Evolutionary conservation across 1,284 basidiomycete species (phyloP).

Genomic region (Meripilus lineatus): DNA sequence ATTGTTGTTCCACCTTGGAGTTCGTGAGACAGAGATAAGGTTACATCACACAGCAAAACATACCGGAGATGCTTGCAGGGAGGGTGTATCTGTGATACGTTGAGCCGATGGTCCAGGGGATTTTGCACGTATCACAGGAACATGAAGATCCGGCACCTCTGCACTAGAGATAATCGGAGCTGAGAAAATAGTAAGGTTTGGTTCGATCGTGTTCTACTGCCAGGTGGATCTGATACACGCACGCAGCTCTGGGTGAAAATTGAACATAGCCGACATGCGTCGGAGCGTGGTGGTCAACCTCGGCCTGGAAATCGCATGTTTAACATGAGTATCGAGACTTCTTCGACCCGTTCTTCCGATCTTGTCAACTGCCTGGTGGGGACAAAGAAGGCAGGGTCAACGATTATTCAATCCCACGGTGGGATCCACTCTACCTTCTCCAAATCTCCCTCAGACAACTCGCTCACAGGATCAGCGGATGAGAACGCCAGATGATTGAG

Average conservation of each 20-base stretch:
- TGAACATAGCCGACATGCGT: conserved; percentile 65
- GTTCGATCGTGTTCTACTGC: background rate
- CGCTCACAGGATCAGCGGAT: conserved; percentile 49
- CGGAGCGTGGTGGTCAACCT: conserved; percentile 58
- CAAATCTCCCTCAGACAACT: conserved; percentile 50
- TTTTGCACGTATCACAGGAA: conserved; percentile 8
- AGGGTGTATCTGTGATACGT: too few relatives aligned
- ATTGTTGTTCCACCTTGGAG: background rate
- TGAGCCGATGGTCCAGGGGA: background rate
- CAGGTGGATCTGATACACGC: conserved; percentile 26
- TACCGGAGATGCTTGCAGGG: background rate
- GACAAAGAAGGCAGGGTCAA: conserved; percentile 10
- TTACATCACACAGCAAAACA: background rate
- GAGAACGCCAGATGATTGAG: conserved; percentile 61
- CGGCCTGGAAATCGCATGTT: conserved; percentile 62
- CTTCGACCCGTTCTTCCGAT: conserved; percentile 61
- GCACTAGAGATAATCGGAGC: conserved; percentile 25
- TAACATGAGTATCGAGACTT: conserved; percentile 64
- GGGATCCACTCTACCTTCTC: conserved; percentile 49
- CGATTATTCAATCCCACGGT: background rate
- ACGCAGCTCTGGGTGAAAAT: conserved; percentile 61
- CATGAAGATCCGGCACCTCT: conserved; percentile 17
- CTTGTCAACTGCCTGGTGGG: conserved; percentile 56
- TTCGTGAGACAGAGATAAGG: background rate
- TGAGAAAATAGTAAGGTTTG: conserved; percentile 8